phyloP scores from a whole-genome alignment of 192 early-diverging fungal species.

The Dissophora globulifera region DNA sequence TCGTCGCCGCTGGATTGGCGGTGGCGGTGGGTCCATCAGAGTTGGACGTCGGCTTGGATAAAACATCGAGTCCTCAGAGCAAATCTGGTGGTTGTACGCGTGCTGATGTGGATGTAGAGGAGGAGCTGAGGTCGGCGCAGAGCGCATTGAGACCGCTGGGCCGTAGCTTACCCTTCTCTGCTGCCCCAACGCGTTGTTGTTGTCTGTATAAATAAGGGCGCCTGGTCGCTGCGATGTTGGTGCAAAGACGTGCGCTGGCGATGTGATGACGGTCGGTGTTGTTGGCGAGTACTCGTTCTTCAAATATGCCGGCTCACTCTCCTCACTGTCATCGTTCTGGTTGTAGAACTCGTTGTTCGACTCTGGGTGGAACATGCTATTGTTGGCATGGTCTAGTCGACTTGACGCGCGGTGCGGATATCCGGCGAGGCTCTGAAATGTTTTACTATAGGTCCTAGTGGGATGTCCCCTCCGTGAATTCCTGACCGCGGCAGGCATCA shows the following conservation, averaged over 20 bases:
- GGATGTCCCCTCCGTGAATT: not conserved
- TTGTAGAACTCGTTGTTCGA: not conserved
- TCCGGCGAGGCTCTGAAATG: not conserved
- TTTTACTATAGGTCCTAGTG: not conserved
- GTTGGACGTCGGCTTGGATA: no score
- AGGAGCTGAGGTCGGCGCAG: no score
- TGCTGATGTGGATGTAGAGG: not conserved
- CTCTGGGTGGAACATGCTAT: not conserved
- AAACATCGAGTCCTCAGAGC: no score
- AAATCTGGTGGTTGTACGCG: no score
- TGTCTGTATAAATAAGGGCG: not conserved
- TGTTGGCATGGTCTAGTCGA: not conserved
- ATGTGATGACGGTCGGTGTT: not conserved
- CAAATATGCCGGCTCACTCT: not conserved
- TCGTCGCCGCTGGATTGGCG: not conserved
- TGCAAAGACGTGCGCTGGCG: not conserved
- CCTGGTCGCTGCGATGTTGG: not conserved
- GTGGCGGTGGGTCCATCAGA: not conserved
- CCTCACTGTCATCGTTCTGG: not conserved
- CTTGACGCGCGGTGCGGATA: not conserved
- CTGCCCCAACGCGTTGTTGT: no score
- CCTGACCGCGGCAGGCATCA: constrained; percentile 3
- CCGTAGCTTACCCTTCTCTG: no score
- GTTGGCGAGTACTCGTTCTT: not conserved
- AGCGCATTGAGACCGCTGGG: not conserved